Evolutionary conservation across 2,329 filamentous ascomycete genomes (phyloP), one percentile per base, ranked within the genome.

Genomic region (Calonectria naviculata): DNA sequence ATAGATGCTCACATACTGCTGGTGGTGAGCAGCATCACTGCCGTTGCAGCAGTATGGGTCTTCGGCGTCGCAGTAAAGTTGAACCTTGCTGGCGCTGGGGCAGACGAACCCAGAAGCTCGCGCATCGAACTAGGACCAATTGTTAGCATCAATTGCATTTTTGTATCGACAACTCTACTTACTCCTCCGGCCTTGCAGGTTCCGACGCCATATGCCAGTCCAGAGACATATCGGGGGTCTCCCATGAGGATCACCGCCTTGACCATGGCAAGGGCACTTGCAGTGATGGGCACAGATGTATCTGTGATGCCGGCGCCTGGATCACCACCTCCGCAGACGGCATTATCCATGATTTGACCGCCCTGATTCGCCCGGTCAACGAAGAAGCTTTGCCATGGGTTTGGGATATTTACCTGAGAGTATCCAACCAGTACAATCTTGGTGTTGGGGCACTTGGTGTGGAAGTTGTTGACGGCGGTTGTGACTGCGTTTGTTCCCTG

Each of bases 41-140:
- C 91, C 91, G 47, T 88, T 91, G 81, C 90, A 93, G 86, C 91
- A 93, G 83, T 91, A 93, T 0, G 90, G 90, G 73, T 93, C 91
- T 4, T 87, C 78, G 5, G 87, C 83, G 75, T 93, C 91, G 80
- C 91, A 93, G 85, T 93, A 93, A 5, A 89, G 90, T 82, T 91
- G 84, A 75, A 93, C 89, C 76, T 89, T 90, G 78, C 74, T 78
- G 9, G 81, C 78, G 71, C 81, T 85, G 12, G 89, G 87, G 82
- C 91, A 93, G 52, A 81, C 82, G 80, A 90, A 92, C 29, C 89
- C 89, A 5, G 84, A 76, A 0, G 89, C 87, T 5, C 91, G 88
- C 36, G 90, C 87, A 64, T 89, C 89, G 71, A 93, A 93, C 90
- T 92, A 60, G 52, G 24, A 63, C 1, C 7, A 26, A 36, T 24